Base-by-base conservation (phyloP, 2,329 filamentous ascomycete genomes). In the Fusarium hainanense region DNA sequence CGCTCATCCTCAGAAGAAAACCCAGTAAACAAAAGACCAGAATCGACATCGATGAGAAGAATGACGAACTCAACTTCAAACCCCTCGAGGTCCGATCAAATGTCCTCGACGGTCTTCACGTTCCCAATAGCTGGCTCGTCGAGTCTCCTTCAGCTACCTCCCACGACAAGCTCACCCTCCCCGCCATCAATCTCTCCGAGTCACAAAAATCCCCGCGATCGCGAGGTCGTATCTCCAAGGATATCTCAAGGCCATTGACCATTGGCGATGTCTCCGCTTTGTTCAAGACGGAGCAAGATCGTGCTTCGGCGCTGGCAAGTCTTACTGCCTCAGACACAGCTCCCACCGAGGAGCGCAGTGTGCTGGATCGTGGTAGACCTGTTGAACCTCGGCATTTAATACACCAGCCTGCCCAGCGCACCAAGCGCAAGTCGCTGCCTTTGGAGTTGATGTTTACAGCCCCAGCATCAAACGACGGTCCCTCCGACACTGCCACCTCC, bases 361-460 rank as follows among this genome's bases (percentile, higher is more conserved):
- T 66, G 4, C 9, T 66, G 12, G 62, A 66, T 30, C 63, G 63
- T 12, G 63, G 63, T 14, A 49, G 63, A 23, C 63, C 63, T 2
- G 28, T 66, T 20, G 62, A 66, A 30, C 44, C 63, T n/a, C 54
- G 55, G 1, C 62, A 66, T 62, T 47, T 66, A 25, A 66, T 66
- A 47, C 63, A 44, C 12, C 63, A 66, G 12, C 63, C 63, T 37
- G 42, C 5, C 12, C 54, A 52, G 28, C 28, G 14, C 14, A 20
- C 30, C 23, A 44, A 66, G 32, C 63, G 63, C 37, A 66, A 66
- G 32, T 66, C 63, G 27, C 30, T 66, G 4, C 63, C 62, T 8
- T 41, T 66, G 50, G 63, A 66, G 49, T 50, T 66, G 48, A 42
- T 59, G 13, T 50, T 56, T 20, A 50, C 41, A 52, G 49, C 49